These are phyloP conservation scores for Hortiboletus campestris DNA, from an alignment of 768 basidiomycete species.

Conservation along the genomic window DNA sequence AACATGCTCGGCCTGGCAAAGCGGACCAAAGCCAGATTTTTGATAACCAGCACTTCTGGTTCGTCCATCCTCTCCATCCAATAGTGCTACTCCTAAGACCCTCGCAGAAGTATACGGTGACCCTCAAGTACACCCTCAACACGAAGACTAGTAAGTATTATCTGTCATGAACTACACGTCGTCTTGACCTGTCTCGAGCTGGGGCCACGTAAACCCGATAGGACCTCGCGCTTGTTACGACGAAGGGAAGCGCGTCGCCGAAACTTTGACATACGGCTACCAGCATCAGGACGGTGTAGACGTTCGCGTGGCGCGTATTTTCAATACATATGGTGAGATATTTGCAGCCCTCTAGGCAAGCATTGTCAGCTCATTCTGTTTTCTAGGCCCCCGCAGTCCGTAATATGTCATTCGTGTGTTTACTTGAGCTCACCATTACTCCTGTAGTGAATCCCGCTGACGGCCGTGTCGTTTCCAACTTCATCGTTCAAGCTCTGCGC, in stretches of 20 bases:
- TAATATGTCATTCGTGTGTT: constrained; percentile 33
- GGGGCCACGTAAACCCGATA: constrained; percentile 98
- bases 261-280: constrained; percentile 96
- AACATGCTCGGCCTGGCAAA: constrained; percentile 99
- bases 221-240: constrained; percentile 99
- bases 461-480: constrained; percentile 98
- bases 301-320: constrained; percentile 96
- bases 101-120: constrained; percentile 92
- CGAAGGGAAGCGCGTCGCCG: constrained; percentile 98
- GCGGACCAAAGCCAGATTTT: constrained; percentile 94
- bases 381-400: constrained; percentile 62
- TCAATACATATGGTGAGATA: constrained; percentile 83
- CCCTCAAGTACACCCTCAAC: constrained; percentile 96
- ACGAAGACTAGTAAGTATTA: constrained; percentile 82
- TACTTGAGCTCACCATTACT: constrained; percentile 23
- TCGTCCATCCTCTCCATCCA: constrained; percentile 17
- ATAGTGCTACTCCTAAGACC: constrained; percentile 1
- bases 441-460: constrained; percentile 88
- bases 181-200: constrained; percentile 46
- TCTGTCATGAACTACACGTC: not conserved
- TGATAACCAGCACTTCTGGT: constrained; percentile 95
- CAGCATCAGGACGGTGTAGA: constrained; percentile 93
- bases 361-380: not conserved
- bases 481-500: constrained; percentile 95
- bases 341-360: not conserved